Evolutionary conservation across 148 eudicot species (phyloP).

Genomic region (Cornus florida): DNA sequence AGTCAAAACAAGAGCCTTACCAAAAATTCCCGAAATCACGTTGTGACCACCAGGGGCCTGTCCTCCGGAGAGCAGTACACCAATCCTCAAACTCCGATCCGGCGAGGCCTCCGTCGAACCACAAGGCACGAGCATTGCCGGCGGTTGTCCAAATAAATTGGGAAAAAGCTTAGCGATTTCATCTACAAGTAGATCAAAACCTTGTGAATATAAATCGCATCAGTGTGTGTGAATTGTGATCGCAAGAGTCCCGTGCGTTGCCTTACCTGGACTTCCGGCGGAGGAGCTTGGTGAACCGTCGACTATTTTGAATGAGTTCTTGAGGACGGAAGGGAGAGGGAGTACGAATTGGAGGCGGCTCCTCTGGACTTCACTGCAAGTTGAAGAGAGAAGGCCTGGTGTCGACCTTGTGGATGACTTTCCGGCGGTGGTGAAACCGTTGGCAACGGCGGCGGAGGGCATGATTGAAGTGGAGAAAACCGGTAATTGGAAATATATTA

Average conservation of each 20-base stretch:
- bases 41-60: slow-evolving; percentile 49
- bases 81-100: slow-evolving; percentile 25
- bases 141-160: slow-evolving; percentile 35
- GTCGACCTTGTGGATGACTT: neutral
- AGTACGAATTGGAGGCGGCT: slow-evolving; percentile 25
- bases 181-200: slow-evolving; percentile 14
- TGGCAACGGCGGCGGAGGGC: neutral
- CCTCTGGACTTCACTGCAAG: slow-evolving; percentile 30
- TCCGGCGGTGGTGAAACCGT: neutral
- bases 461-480: neutral
- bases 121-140: slow-evolving; percentile 20
- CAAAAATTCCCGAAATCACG: slow-evolving; percentile 41
- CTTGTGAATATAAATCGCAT: too few species aligned
- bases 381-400: slow-evolving; percentile 14
- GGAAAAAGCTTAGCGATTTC: slow-evolving; percentile 43
- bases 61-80: slow-evolving; percentile 42
- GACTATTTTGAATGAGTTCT: slow-evolving; percentile 19
- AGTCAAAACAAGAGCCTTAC: slow-evolving; percentile 12
- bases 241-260: neutral
- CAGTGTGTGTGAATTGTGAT: neutral
- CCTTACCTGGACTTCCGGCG: slow-evolving; percentile 35
- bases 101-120: neutral
- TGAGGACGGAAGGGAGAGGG: slow-evolving; percentile 37
- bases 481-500: neutral
- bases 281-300: slow-evolving; percentile 37